Percentiles rank a stretch among this genome's conserved stretches.
Conservation (phyloP, 2,329 filamentous ascomycete species). For the Pseudocercospora fuligena region DNA sequence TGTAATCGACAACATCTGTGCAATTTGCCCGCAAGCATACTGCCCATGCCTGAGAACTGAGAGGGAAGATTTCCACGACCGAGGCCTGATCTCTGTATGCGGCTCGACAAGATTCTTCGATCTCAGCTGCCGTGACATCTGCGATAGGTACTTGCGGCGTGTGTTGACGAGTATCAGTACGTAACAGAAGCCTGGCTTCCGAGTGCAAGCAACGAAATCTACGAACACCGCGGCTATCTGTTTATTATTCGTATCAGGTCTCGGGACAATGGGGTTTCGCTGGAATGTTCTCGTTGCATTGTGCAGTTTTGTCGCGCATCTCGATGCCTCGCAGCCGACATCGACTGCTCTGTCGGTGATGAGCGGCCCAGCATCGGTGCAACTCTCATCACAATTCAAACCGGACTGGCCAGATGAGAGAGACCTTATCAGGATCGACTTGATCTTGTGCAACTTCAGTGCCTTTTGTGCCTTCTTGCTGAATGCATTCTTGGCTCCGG, state of each 20-base stretch:
- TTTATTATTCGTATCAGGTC: no score
- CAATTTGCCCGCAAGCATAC: not conserved
- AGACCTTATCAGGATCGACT: not conserved
- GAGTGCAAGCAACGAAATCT: not conserved
- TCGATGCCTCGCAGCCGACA: not conserved
- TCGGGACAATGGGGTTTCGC: no score
- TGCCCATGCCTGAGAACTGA: not conserved
- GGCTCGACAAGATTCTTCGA: not conserved
- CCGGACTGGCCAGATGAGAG: not conserved
- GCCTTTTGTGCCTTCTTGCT: not conserved
- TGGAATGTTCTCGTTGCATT: no score
- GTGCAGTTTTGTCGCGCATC: no score
- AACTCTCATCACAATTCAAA: no score
- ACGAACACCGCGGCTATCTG: not conserved
- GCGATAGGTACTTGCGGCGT: not conserved
- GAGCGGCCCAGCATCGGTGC: no score
- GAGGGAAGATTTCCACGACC: not conserved
- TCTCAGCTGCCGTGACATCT: not conserved
- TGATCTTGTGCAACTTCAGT: not conserved
- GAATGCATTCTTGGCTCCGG: not conserved
- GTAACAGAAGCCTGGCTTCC: not conserved
- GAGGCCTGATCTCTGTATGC: not conserved
- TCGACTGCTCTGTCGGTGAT: not conserved
- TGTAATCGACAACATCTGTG: not conserved
- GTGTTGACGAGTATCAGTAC: not conserved